Evolutionary conservation across 2,329 filamentous ascomycete species (phyloP).

Genomic region (Calonectria ilicicola): DNA sequence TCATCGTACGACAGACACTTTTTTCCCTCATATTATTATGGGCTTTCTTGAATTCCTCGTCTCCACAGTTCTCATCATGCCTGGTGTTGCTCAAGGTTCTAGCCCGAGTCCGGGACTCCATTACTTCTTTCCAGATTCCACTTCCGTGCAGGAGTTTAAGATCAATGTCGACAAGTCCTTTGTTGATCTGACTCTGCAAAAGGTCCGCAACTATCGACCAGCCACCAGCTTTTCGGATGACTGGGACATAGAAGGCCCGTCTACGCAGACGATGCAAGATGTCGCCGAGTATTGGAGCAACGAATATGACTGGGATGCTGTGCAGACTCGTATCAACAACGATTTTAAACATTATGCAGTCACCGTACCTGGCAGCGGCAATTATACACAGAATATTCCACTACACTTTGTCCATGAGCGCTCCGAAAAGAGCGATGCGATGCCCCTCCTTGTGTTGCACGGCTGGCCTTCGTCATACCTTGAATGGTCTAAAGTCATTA

Average conservation of each 20-base stretch:
- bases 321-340: background rate
- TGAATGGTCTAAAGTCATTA: slow-evolving; percentile 51
- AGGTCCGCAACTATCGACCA: background rate
- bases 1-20: background rate
- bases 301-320: background rate
- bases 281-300: background rate
- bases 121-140: background rate
- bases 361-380: background rate
- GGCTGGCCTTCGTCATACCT: slow-evolving; percentile 58
- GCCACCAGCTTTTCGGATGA: background rate
- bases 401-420: slow-evolving; percentile 30
- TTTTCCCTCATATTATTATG: background rate
- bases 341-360: background rate
- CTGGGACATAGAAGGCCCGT: background rate
- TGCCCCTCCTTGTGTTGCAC: slow-evolving; percentile 56
- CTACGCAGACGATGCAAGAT: background rate
- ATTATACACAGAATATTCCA: background rate
- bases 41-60: background rate
- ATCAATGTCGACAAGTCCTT: background rate
- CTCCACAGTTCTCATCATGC: background rate
- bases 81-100: background rate
- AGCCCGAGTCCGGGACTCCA: background rate
- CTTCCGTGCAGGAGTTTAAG: background rate
- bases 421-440: slow-evolving; percentile 39
- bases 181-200: background rate